Conservation (phyloP, 2,329 filamentous ascomycete genomes). For the Aaosphaeria pasadenensis region DNA sequence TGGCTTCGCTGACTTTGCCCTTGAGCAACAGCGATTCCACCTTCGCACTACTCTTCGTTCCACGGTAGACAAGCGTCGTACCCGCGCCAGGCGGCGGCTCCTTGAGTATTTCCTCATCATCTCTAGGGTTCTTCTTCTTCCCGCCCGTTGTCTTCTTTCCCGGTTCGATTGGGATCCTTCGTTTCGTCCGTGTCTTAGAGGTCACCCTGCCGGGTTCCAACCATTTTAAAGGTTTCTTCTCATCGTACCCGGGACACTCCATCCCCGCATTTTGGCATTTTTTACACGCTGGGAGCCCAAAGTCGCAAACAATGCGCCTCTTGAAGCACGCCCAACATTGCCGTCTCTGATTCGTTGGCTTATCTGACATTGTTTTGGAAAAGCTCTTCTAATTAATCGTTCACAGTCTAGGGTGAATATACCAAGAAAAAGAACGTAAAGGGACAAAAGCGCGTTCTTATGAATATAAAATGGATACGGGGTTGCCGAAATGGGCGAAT, state of each 20-base stretch:
- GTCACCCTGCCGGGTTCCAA: conserved; percentile 26
- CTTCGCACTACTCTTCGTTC: too few relatives aligned
- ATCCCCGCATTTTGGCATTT: conserved; percentile 27
- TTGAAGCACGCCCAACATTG: conserved; percentile 35
- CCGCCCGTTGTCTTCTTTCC: not conserved
- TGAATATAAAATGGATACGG: too few relatives aligned
- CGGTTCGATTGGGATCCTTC: not conserved
- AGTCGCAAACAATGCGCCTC: conserved; percentile 30
- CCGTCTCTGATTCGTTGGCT: conserved; percentile 4
- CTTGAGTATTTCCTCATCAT: not conserved
- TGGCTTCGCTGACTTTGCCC: too few relatives aligned
- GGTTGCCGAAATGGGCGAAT: too few relatives aligned
- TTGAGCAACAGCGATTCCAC: too few relatives aligned
- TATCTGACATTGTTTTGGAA: not conserved
- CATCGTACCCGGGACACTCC: conserved; percentile 29
- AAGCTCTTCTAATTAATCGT: too few relatives aligned
- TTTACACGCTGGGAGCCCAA: conserved; percentile 26
- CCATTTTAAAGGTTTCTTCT: conserved; percentile 33
- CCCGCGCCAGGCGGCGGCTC: too few relatives aligned
- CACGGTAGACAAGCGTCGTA: too few relatives aligned
- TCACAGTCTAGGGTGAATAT: too few relatives aligned
- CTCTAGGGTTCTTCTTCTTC: not conserved
- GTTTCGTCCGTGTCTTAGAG: conserved; percentile 11
- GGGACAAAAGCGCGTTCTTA: too few relatives aligned
- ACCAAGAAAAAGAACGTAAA: too few relatives aligned